Conservation (phyloP, 768 basidiomycete genomes). For the Collybiopsis confluens region DNA sequence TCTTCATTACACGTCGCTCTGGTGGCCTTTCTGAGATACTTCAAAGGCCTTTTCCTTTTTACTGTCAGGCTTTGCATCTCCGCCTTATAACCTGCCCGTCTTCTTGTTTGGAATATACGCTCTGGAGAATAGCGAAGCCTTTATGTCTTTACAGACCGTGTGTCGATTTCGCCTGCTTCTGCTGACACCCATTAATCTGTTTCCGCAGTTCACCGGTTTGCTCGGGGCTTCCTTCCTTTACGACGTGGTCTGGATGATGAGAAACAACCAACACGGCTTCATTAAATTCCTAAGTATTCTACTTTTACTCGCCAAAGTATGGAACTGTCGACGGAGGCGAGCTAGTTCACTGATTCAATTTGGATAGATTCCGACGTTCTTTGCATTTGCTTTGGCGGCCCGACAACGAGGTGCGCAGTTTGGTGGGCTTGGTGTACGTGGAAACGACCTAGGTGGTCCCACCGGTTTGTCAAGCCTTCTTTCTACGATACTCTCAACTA, state of each 20-base stretch:
- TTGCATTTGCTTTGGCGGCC: slow-evolving; percentile 45
- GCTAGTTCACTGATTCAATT: neutral
- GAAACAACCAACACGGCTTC: slow-evolving; percentile 51
- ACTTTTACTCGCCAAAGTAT: slow-evolving; percentile 57
- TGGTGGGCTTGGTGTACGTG: slow-evolving; percentile 42
- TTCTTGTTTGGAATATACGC: slow-evolving; percentile 75
- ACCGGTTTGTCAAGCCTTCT: slow-evolving; percentile 39
- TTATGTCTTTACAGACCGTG: slow-evolving; percentile 63
- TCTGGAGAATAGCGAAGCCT: slow-evolving; percentile 63
- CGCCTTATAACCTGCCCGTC: slow-evolving; percentile 78
- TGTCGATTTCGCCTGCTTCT: slow-evolving; percentile 12
- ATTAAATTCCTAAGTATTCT: slow-evolving; percentile 51
- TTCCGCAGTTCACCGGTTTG: slow-evolving; percentile 57
- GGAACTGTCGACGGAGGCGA: neutral
- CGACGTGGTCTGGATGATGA: slow-evolving; percentile 69
- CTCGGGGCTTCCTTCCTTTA: slow-evolving; percentile 58
- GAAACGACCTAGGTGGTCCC: slow-evolving; percentile 45
- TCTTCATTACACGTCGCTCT: neutral
- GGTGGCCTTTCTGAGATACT: neutral
- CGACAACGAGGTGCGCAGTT: slow-evolving; percentile 58
- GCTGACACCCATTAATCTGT: neutral
- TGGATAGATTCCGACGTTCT: slow-evolving; percentile 54
- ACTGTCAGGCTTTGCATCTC: slow-evolving; percentile 44
- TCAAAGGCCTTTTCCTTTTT: slow-evolving; percentile 53
- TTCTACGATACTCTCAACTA: neutral